Percentiles rank a stretch among this genome's conserved stretches.
phyloP scores from a whole-genome alignment of 2,329 filamentous ascomycete genomes.

The Aureobasidium pullulans region DNA sequence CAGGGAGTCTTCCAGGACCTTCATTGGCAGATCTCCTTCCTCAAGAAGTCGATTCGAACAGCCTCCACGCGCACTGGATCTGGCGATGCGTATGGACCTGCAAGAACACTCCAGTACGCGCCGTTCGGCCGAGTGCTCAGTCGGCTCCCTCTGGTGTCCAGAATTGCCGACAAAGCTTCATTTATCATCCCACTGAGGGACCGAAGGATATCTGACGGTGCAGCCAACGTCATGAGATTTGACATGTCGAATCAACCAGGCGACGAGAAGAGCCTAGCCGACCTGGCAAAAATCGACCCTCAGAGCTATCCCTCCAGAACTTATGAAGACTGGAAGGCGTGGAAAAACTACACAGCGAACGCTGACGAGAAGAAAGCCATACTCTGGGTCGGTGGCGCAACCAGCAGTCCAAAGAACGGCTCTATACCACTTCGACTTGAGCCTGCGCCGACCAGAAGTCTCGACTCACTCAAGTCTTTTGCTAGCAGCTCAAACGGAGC shows the following conservation, averaged over 20 bases:
- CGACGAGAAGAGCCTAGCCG: constrained; percentile 18
- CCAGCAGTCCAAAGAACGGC: background rate
- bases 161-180: background rate
- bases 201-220: background rate
- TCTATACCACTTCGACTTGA: background rate
- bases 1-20: constrained; percentile 21
- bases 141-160: background rate
- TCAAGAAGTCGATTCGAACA: constrained; percentile 17
- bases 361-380: background rate
- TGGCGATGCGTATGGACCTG: constrained; percentile 27
- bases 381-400: background rate
- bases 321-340: constrained; percentile 20
- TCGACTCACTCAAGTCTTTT: background rate
- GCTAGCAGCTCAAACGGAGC: background rate
- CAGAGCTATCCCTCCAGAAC: constrained; percentile 27
- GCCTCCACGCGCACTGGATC: constrained; percentile 19
- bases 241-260: constrained; percentile 17
- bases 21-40: constrained; percentile 17
- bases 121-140: constrained; percentile 23
- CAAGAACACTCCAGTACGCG: constrained; percentile 20
- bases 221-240: constrained; percentile 17
- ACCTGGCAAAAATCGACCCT: background rate
- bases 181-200: background rate
- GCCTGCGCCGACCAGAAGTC: too few species aligned
- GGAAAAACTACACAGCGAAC: background rate